phyloP scores from a whole-genome alignment of 2,329 filamentous ascomycete genomes.

The Trichoderma sp. region DNA sequence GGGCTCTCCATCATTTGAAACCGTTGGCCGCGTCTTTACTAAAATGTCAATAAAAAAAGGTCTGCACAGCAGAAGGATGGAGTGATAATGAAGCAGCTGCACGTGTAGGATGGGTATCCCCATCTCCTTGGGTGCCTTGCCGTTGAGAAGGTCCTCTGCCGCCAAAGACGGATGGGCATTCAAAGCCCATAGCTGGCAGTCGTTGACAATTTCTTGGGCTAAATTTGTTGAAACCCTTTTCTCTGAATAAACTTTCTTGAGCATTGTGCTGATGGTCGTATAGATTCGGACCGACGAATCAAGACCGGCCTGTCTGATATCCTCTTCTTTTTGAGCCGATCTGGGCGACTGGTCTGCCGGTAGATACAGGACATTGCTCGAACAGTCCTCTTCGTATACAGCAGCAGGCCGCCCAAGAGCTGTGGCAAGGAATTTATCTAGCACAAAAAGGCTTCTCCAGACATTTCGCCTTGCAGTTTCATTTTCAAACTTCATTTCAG shows the following conservation, averaged over 20 bases:
- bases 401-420: slow-evolving; percentile 63
- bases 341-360: not conserved
- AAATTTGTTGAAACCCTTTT: slow-evolving; percentile 59
- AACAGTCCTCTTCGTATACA: slow-evolving; percentile 65
- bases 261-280: slow-evolving; percentile 58
- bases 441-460: slow-evolving; percentile 65
- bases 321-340: slow-evolving; percentile 14
- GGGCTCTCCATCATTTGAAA: not conserved
- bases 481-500: slow-evolving; percentile 53
- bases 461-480: slow-evolving; percentile 53
- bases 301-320: slow-evolving; percentile 40
- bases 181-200: slow-evolving; percentile 28
- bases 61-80: slow-evolving; percentile 62
- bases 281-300: slow-evolving; percentile 60
- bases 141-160: slow-evolving; percentile 37
- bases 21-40: slow-evolving; percentile 40
- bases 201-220: slow-evolving; percentile 56
- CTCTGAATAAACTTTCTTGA: slow-evolving; percentile 62
- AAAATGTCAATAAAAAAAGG: slow-evolving; percentile 65
- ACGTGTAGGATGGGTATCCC: slow-evolving; percentile 63
- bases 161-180: slow-evolving; percentile 51
- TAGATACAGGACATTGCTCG: slow-evolving; percentile 47
- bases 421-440: slow-evolving; percentile 64
- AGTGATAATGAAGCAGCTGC: slow-evolving; percentile 63
- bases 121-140: slow-evolving; percentile 37